Conservation (phyloP, 768 basidiomycete species). For the Lactarius pseudohatsudake region DNA sequence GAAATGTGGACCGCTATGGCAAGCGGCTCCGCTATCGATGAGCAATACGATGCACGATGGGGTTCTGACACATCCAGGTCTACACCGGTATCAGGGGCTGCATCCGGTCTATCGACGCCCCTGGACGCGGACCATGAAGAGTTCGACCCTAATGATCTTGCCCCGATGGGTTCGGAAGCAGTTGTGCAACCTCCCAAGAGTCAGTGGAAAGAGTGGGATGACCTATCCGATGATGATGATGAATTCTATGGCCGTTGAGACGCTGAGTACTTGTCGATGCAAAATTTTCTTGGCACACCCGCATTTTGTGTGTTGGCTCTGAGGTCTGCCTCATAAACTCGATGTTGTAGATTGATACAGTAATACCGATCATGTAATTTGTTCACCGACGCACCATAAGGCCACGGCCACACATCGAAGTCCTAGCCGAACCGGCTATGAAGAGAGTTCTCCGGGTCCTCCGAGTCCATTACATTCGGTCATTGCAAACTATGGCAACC, state of each 20-base stretch:
- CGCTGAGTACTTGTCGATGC: background rate
- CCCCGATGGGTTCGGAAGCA: slow-evolving; percentile 5
- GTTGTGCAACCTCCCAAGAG: background rate
- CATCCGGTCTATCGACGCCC: background rate
- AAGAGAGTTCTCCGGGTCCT: background rate
- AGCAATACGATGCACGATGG: slow-evolving; percentile 22
- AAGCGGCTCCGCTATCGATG: slow-evolving; percentile 25
- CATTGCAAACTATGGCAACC: slow-evolving; percentile 12
- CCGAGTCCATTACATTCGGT: background rate
- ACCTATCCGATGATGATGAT: slow-evolving; percentile 18
- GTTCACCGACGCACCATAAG: background rate
- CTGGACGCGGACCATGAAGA: slow-evolving; percentile 10
- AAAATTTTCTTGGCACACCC: background rate
- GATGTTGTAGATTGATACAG: background rate
- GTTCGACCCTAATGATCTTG: slow-evolving; percentile 28
- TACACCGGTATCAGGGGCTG: background rate
- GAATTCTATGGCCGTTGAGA: slow-evolving; percentile 19
- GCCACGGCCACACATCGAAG: background rate
- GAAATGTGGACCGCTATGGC: slow-evolving; percentile 29
- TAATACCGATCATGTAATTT: background rate
- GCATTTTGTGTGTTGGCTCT: background rate
- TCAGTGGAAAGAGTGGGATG: slow-evolving; percentile 22
- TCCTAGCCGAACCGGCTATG: background rate
- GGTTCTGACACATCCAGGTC: slow-evolving; percentile 1
- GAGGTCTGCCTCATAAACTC: background rate